Conservation (phyloP, 2,329 filamentous ascomycete genomes). For the Fusarium sterilihyphosum region DNA sequence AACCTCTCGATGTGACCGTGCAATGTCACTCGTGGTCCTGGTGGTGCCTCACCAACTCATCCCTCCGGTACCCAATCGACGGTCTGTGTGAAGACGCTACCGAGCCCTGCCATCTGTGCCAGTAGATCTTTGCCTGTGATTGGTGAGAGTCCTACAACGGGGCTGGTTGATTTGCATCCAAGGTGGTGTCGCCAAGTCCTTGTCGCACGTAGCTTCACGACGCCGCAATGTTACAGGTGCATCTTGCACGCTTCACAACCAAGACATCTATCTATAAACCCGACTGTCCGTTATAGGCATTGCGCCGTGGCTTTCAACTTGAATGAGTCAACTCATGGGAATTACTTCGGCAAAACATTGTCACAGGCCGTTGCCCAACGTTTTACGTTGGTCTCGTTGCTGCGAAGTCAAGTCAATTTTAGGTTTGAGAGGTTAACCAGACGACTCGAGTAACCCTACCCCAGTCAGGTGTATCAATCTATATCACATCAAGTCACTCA, state of each 20-base stretch:
- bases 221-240: slow-evolving; percentile 16
- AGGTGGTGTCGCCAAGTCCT: slow-evolving; percentile 34
- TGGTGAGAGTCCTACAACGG: slow-evolving; percentile 4
- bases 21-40: slow-evolving; percentile 5
- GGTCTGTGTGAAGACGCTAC: slow-evolving; percentile 34
- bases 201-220: slow-evolving; percentile 32
- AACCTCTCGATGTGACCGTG: slow-evolving; percentile 20
- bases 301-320: neutral
- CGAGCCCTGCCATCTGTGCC: slow-evolving; percentile 2
- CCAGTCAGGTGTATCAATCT: slow-evolving; percentile 3
- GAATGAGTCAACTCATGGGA: neutral
- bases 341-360: neutral
- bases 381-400: neutral
- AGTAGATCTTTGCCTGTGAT: slow-evolving; percentile 14
- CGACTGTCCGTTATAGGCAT: neutral
- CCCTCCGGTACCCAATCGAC: slow-evolving; percentile 29
- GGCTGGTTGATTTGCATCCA: neutral
- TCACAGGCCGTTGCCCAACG: neutral
- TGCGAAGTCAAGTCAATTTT: slow-evolving; percentile 21
- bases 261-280: neutral
- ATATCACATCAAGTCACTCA: neutral
- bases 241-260: slow-evolving; percentile 8
- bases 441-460: neutral
- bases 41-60: slow-evolving; percentile 27
- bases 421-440: slow-evolving; percentile 11